phyloP scores from a whole-genome alignment of 2,329 filamentous ascomycete species.

The Colletotrichum abscissum region DNA sequence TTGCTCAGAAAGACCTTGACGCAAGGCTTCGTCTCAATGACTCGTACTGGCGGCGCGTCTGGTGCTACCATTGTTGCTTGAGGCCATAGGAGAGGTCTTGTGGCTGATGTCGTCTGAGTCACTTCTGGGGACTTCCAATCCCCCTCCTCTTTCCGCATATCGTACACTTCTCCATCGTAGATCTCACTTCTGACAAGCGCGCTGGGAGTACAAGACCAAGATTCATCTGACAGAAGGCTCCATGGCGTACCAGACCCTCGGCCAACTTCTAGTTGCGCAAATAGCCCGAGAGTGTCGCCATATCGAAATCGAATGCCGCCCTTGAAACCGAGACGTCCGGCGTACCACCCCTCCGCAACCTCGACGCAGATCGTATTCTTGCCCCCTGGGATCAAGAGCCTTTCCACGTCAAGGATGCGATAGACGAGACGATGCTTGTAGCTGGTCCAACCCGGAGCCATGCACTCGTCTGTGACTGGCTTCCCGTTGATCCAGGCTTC shows the following conservation, averaged over 20 bases:
- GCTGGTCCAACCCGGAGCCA: background rate
- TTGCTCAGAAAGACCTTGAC: background rate
- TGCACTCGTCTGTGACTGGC: slow-evolving; percentile 14
- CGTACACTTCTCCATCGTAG: background rate
- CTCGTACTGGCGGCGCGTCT: background rate
- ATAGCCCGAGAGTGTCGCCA: background rate
- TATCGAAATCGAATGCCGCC: background rate
- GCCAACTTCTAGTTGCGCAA: background rate
- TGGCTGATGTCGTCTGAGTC: background rate
- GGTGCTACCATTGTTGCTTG: background rate
- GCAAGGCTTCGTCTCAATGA: background rate
- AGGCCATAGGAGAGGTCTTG: background rate
- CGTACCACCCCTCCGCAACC: background rate
- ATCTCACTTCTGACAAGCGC: background rate
- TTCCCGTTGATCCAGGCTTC: slow-evolving; percentile 51
- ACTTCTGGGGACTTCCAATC: background rate
- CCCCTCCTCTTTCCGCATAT: background rate
- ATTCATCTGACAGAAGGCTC: background rate
- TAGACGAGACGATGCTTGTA: background rate
- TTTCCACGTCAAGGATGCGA: background rate
- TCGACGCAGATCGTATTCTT: background rate
- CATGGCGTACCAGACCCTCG: background rate
- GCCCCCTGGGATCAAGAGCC: background rate
- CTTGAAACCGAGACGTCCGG: background rate
- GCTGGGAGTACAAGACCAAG: background rate